phyloP scores from a whole-genome alignment of 345 rosid genomes.

The Eucalyptus polybractea region DNA sequence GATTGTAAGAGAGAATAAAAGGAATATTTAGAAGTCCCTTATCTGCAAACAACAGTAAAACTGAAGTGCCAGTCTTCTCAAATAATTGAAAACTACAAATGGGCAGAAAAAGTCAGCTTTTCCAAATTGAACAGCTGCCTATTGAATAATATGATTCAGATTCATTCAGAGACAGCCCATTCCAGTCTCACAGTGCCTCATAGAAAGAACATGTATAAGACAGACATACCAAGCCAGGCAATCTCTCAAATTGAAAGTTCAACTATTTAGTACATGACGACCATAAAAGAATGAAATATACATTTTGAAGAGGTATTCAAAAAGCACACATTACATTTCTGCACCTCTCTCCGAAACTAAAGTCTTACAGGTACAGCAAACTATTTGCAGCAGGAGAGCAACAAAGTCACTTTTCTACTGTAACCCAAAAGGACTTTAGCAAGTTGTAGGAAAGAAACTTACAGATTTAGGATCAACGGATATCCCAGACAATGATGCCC shows the following conservation, averaged over 20 bases:
- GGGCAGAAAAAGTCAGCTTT: background rate
- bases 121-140: background rate
- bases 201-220: background rate
- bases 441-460: constrained; percentile 8
- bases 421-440: background rate
- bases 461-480: constrained; percentile 82
- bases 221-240: background rate
- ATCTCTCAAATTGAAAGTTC: background rate
- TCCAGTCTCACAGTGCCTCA: background rate
- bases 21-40: background rate
- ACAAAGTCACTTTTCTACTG: background rate
- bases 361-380: background rate
- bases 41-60: background rate
- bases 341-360: background rate
- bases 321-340: background rate
- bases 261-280: background rate
- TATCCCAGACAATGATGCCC: constrained; percentile 77
- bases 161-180: background rate
- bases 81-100: background rate
- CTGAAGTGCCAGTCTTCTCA: background rate
- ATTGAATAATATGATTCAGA: background rate
- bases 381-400: background rate
- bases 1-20: background rate
- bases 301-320: background rate
- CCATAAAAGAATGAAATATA: background rate